Evolutionary conservation across 1,284 basidiomycete genomes (phyloP).

Genomic region (Cystodermella granulosa): DNA sequence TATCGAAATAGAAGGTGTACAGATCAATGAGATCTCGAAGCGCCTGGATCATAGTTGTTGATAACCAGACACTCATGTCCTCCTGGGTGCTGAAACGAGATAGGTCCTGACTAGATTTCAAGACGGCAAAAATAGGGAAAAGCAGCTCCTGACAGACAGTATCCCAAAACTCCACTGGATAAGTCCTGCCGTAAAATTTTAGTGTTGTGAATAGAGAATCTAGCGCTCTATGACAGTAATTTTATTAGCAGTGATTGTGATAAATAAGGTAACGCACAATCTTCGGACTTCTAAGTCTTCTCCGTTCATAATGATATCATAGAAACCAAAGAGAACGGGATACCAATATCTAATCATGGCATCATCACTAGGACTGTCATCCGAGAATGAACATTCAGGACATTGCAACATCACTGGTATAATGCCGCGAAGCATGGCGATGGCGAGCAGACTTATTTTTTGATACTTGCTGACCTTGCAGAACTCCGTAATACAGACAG

Average conservation of each 20-base stretch:
- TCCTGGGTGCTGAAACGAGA: constrained; percentile 93
- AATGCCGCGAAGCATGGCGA: constrained; percentile 90
- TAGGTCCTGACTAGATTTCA: constrained; percentile 86
- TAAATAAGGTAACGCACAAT: constrained; percentile 57
- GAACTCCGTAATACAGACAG: constrained; percentile 97
- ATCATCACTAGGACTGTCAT: constrained; percentile 55
- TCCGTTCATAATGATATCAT: constrained; percentile 99
- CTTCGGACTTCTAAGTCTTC: constrained; percentile 97
- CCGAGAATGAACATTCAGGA: constrained; percentile 70
- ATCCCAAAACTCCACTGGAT: constrained; percentile 95
- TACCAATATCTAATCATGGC: constrained; percentile 96
- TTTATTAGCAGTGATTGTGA: constrained; percentile 5
- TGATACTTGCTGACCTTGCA: constrained; percentile 99
- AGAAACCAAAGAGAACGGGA: constrained; percentile 93
- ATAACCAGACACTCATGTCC: constrained; percentile 99
- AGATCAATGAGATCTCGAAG: constrained; percentile 92
- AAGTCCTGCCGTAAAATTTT: constrained; percentile 83
- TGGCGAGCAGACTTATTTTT: constrained; percentile 93
- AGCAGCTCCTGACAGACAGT: constrained; percentile 94
- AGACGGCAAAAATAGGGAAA: constrained; percentile 97
- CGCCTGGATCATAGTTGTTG: constrained; percentile 98
- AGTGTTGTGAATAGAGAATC: constrained; percentile 94
- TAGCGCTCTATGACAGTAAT: constrained; percentile 61
- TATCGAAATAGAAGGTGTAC: constrained; percentile 95
- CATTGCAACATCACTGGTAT: constrained; percentile 88